phyloP scores from a whole-genome alignment of 2,329 filamentous ascomycete genomes.

The Aaosphaeria pasadenensis region DNA sequence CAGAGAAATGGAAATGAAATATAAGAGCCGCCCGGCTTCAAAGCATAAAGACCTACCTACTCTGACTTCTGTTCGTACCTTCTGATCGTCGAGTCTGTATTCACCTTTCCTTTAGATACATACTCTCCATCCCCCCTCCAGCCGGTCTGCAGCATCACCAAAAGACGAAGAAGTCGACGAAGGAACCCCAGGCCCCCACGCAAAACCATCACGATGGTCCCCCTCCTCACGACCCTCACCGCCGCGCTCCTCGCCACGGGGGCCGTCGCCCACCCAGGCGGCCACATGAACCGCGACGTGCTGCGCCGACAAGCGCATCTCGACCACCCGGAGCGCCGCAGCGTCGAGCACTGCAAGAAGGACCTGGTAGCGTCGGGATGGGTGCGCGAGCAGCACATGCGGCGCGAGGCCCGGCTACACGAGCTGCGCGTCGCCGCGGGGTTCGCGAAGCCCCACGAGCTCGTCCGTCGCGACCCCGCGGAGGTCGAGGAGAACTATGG shows the following conservation, averaged over 20 bases:
- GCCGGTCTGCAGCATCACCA: too few relatives aligned
- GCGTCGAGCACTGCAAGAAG: constrained; percentile 31
- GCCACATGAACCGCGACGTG: constrained; percentile 33
- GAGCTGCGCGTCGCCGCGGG: constrained; percentile 35
- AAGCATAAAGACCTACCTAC: too few relatives aligned
- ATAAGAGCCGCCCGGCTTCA: too few relatives aligned
- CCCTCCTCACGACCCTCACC: constrained; percentile 19
- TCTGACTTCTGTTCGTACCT: too few relatives aligned
- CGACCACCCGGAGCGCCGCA: constrained; percentile 38
- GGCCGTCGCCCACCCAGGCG: constrained; percentile 38
- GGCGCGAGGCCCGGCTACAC: constrained; percentile 37
- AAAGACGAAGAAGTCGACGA: too few relatives aligned
- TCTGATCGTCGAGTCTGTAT: too few relatives aligned
- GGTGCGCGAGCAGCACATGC: constrained; percentile 33
- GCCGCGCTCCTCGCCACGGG: constrained; percentile 22
- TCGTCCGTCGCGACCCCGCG: constrained; percentile 24
- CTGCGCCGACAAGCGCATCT: constrained; percentile 27
- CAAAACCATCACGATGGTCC: constrained; percentile 21
- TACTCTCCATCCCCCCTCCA: too few relatives aligned
- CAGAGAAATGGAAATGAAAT: too few relatives aligned
- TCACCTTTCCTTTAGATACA: too few relatives aligned
- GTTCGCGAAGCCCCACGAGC: constrained; percentile 28
- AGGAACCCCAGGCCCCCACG: too few relatives aligned
- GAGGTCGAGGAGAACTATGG: constrained; percentile 26
- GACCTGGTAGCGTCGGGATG: constrained; percentile 28